Evolutionary conservation across 2,329 filamentous ascomycete genomes (phyloP), one percentile per base, ranked within the genome.

Genomic region (Podosphaera leucotricha): DNA sequence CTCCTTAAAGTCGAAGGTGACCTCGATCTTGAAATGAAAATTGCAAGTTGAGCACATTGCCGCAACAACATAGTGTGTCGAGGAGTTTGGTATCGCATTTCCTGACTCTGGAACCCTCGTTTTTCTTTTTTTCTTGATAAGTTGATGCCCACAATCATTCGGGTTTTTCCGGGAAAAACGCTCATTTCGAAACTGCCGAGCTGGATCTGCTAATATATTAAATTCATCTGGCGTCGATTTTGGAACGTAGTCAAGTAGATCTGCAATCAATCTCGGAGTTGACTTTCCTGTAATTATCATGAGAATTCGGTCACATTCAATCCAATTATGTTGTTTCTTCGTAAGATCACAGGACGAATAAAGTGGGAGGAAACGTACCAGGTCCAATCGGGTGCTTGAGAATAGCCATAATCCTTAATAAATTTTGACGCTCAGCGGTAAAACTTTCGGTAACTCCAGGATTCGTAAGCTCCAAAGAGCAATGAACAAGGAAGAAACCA

Each of bases 21-120:
- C 64, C 10, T 61, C 60, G 19, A 81, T 55, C 50, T 74, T 66
- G 38, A 79, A 61, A 58, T 81, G 76, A 53, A 66, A 65, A 43
- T 72, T 68, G 55, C 77, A 82, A 47, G 62, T 64, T 45, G 64
- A 60, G 58, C 77, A 82, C 50, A 73, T 66, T 2, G 73, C 66
- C 15, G 75, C 68, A 22, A 77, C 62, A 50, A 66, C 72, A 55
- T 70, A 74, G 40, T 64, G 55, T 2, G 65, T 64, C 6, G 56
- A 47, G 26, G 50, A 49, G 46, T 60, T 56, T 30, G 61, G 56
- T 26, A 58, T 53, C 24, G 59, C 55, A 45, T 67, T 64, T 10
- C 49, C 35, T 8, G 60, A 56, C 16, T 45, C 53, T 39, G 59
- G 59, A 46, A 67, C 54, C 26, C 61, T 57, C 44, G 68, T 72